phyloP scores from a whole-genome alignment of 177 flowering plant genomes.

The Vitis hybrid region DNA sequence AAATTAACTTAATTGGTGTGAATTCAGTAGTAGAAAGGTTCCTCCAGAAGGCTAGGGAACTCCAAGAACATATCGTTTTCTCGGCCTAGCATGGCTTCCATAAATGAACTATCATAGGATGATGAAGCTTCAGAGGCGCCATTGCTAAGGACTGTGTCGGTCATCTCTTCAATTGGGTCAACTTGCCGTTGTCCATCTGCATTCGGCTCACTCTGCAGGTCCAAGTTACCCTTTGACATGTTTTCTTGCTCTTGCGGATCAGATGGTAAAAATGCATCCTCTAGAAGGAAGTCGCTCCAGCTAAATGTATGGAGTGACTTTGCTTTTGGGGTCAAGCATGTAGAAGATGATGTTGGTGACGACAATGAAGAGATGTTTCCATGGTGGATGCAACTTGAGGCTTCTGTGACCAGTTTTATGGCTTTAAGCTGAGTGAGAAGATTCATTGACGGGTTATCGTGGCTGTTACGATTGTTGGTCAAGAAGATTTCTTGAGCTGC shows the following conservation, averaged over 20 bases:
- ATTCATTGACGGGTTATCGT: slow-evolving; percentile 30
- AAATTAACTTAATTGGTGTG: background rate
- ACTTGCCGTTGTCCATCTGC: background rate
- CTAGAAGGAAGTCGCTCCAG: slow-evolving; percentile 61
- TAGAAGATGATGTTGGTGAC: slow-evolving; percentile 37
- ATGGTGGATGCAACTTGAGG: slow-evolving; percentile 26
- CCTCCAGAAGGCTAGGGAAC: slow-evolving; percentile 47
- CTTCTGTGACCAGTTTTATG: slow-evolving; percentile 49
- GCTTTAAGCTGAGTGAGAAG: slow-evolving; percentile 75
- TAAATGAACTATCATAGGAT: slow-evolving; percentile 30
- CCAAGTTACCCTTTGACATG: background rate
- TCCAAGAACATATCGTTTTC: slow-evolving; percentile 44
- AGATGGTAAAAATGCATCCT: slow-evolving; percentile 33
- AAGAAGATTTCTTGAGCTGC: slow-evolving; percentile 18
- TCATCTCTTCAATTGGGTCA: background rate
- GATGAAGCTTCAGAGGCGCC: slow-evolving; percentile 11
- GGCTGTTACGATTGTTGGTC: slow-evolving; percentile 3
- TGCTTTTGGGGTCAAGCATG: slow-evolving; percentile 25
- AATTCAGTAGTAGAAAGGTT: slow-evolving; percentile 30
- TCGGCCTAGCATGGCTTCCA: slow-evolving; percentile 44
- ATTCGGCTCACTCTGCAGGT: background rate
- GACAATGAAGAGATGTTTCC: slow-evolving; percentile 17
- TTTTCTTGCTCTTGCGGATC: slow-evolving; percentile 17
- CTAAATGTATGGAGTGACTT: slow-evolving; percentile 17
- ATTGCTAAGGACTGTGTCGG: background rate